phyloP scores from a whole-genome alignment of 306 rosid species.

The Dryas alaskensis region DNA sequence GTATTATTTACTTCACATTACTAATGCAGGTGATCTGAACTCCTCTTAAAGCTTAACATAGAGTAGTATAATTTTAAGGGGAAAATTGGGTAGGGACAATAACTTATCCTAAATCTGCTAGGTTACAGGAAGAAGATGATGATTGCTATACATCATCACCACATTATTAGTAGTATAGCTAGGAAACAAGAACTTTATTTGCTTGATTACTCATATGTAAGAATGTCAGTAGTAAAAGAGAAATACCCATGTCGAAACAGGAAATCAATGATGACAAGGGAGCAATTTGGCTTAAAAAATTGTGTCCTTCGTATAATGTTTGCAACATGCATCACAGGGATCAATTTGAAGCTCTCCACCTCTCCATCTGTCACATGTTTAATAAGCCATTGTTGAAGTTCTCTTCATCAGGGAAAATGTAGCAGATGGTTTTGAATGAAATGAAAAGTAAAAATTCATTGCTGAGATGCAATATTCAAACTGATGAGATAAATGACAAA shows the following conservation, averaged over 20 bases:
- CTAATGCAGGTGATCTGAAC: no score
- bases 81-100: no score
- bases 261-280: slow-evolving; percentile 72
- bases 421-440: not conserved
- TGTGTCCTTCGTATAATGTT: slow-evolving; percentile 57
- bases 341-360: slow-evolving; percentile 82
- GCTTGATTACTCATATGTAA: not conserved
- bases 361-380: slow-evolving; percentile 65
- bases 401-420: not conserved
- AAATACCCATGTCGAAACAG: slow-evolving; percentile 76
- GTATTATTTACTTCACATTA: not conserved
- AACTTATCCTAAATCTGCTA: no score
- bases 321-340: slow-evolving; percentile 62
- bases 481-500: slow-evolving; percentile 1
- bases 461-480: not conserved
- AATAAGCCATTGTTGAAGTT: slow-evolving; percentile 19
- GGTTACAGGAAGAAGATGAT: no score
- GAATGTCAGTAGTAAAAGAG: slow-evolving; percentile 2
- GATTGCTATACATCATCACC: not conserved
- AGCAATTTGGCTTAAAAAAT: slow-evolving; percentile 70
- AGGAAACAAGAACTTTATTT: not conserved
- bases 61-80: no score
- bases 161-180: not conserved
- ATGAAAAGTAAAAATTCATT: not conserved
- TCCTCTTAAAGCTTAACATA: no score